Evolutionary conservation across 495 filamentous ascomycete species (phyloP), one percentile per base, ranked within the genome.

Genomic region (Neurospora tetrasperma): DNA sequence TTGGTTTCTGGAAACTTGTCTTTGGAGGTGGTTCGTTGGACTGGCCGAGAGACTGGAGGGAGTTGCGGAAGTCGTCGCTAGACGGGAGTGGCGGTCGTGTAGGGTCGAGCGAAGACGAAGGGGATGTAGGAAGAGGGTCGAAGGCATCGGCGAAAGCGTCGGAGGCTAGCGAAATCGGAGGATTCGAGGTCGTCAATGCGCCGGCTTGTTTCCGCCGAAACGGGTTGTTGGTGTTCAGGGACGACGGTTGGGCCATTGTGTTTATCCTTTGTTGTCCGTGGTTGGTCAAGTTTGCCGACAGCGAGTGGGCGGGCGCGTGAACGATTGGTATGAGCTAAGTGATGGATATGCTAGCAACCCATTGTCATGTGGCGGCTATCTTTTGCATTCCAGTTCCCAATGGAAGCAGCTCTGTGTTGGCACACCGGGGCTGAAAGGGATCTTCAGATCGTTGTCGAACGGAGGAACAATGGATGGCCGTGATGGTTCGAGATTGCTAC

Each of bases 221-320:
- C 6, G 84, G 84, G 74, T 86, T 86, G 75, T 85, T 86, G 72
- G 84, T 82, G 42, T 74, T 77, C 70, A 86, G 79, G 27, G 82
- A 75, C 38, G 75, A 71, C 18, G 75, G 76, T 41, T 80, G 76
- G 59, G 78, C 75, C 80, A 82, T 82, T 62, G 73, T 72, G 40
- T 54, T 20, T 14, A 14, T 59, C 48, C 14, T 59, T 48, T 69
- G 9, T 42, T 14, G 27, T 40, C 20, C 20, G 27, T 31, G 54
- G 54, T 35, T 62, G 54, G 54, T 62, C 23, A 6, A 59, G 46
- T 48, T 48, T 48, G 46, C n/a, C 46, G 46, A 48, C n/a, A 48
- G 46, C 9, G n/a, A 11, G 46, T 23, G 46, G 8, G 46, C 46
- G 46, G 8, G 46, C 46, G 46, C 4, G 46, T 54, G 10, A 20